These are phyloP conservation scores for Paxillus involutus DNA, from an alignment of 768 basidiomycete genomes.

Conservation along the genomic window DNA sequence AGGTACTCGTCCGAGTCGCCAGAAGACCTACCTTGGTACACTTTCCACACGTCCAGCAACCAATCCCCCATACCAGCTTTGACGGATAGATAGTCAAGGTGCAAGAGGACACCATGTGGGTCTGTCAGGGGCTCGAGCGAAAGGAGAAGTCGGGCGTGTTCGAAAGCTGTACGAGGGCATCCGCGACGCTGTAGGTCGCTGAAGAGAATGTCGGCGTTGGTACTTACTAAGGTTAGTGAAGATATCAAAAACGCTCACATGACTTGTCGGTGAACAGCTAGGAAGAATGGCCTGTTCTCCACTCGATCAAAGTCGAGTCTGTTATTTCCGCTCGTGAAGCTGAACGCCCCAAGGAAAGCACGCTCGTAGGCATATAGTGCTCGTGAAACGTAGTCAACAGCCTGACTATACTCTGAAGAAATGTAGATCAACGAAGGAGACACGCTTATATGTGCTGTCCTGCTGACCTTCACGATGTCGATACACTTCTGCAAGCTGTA, in stretches of 20 bases:
- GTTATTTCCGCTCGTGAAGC: constrained; percentile 75
- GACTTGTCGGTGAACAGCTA: constrained; percentile 82
- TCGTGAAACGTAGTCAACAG: constrained; percentile 88
- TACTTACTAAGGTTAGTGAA: background rate
- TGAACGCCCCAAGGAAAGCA: constrained; percentile 84
- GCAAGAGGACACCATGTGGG: constrained; percentile 81
- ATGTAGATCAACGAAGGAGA: background rate
- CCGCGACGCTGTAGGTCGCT: constrained; percentile 90
- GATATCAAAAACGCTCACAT: constrained; percentile 47
- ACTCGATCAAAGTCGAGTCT: constrained; percentile 88
- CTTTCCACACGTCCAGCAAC: constrained; percentile 65
- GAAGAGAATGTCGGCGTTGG: constrained; percentile 1
- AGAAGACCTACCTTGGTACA: constrained; percentile 11
- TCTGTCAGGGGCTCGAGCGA: constrained; percentile 85
- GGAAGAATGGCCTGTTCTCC: constrained; percentile 91
- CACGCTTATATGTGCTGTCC: background rate
- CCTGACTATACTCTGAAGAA: constrained; percentile 70
- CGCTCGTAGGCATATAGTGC: constrained; percentile 93
- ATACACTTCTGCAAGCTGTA: constrained; percentile 27
- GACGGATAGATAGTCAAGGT: constrained; percentile 82
- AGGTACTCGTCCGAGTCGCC: constrained; percentile 29
- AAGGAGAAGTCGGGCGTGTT: constrained; percentile 84
- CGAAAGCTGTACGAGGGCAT: constrained; percentile 86
- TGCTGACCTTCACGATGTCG: constrained; percentile 80
- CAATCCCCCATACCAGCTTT: constrained; percentile 81